Base-by-base conservation (phyloP, 2,329 filamentous ascomycete species). In the Lasiodiplodia sp. region DNA sequence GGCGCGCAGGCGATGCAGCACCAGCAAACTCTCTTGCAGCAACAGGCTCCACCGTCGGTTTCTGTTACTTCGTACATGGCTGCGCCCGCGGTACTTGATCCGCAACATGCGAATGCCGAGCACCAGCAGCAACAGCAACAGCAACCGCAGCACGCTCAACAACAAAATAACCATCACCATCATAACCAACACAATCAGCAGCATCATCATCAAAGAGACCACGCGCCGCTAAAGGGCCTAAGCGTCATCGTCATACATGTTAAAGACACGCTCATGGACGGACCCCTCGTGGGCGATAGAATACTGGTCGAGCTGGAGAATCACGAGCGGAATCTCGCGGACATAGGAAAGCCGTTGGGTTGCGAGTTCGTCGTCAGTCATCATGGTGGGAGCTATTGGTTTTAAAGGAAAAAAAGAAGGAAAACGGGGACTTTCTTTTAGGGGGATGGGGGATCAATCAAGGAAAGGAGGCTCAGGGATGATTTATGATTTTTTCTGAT, bases 191-290 rank as follows among this genome's bases (percentile, higher is more conserved):
- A 49, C 4, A 25, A 23, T 2, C 25, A 34, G 12, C 53, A 37
- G 18, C 53, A 31, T 3, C 38, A 21, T 6, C 34, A 37, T n/a
- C 51, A 47, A 23, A 56, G n/a, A n/a, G 38, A 47, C 4, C 38
- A 47, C 5, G 40, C 55, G 21, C 89, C 89, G 7, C 83, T 99
- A 4, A 83, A 85, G 65, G 94, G 93, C 0, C 77, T 98, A 34
- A 91, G 89, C 71, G 84, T 99, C 1, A 89, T 97, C 62, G 88
- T 98, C 67, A 98, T 98, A 47, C 96, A 99, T 77, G 88, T 98
- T 75, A 99, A 99, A 78, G 95, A 98, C 72, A 91, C 87, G 25
- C 82, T 97, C 67, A 83, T 85, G 10, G 94, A 97, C 76, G 92
- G 89, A 0, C 87, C 88, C 31, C 78, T 82, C 58, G 88, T 86